phyloP scores from a whole-genome alignment of 2,329 filamentous ascomycete species.

The Pseudohalonectria lignicola region DNA sequence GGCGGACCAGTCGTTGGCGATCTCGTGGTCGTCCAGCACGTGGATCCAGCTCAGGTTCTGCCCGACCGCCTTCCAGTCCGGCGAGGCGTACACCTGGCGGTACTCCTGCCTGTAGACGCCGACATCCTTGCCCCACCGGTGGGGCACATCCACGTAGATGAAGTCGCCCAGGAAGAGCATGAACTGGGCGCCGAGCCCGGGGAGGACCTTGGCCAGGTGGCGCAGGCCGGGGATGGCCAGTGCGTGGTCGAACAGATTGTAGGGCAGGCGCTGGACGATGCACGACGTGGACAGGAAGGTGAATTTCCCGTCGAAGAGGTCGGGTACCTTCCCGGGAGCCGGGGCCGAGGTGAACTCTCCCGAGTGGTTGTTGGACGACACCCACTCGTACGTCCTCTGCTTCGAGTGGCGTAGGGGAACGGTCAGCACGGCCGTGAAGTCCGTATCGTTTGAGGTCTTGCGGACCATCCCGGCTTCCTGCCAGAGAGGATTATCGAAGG shows the following conservation, averaged over 20 bases:
- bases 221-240: conserved; percentile 72
- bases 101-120: conserved; percentile 86
- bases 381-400: conserved; percentile 72
- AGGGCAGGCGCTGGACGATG: conserved; percentile 84
- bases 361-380: conserved; percentile 74
- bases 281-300: conserved; percentile 91
- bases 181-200: conserved; percentile 61
- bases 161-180: conserved; percentile 82
- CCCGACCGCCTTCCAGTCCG: conserved; percentile 71
- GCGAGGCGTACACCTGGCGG: conserved; percentile 88
- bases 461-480: conserved; percentile 53
- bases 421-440: conserved; percentile 66
- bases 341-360: conserved; percentile 76
- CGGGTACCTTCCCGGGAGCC: conserved; percentile 50
- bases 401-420: conserved; percentile 54
- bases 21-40: conserved; percentile 93
- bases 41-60: conserved; percentile 93
- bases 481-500: conserved; percentile 51
- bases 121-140: conserved; percentile 58
- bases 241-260: conserved; percentile 73
- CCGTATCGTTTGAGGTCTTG: conserved; percentile 62
- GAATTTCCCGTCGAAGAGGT: conserved; percentile 56
- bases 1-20: conserved; percentile 82
- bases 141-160: conserved; percentile 83
- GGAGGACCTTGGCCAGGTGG: conserved; percentile 63